phyloP scores from a whole-genome alignment of 2,329 filamentous ascomycete genomes.

The Verruconis gallopava region DNA sequence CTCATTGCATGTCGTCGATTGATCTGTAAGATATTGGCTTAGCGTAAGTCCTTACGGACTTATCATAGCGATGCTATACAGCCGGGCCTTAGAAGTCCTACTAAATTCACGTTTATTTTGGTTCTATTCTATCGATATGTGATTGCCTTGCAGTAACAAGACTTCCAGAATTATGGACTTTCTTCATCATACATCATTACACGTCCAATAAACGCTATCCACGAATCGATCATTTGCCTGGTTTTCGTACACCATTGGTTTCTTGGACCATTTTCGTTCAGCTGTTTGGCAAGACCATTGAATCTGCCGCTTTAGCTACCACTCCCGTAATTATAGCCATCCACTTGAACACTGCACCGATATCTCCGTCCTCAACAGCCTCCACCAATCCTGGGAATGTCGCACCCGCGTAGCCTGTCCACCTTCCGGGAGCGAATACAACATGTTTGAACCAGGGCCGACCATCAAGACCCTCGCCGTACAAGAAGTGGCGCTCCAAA shows the following conservation, averaged over 20 bases:
- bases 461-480: slow-evolving; percentile 61
- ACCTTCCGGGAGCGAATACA: slow-evolving; percentile 79
- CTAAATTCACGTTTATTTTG: too few relatives aligned
- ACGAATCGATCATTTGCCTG: too few relatives aligned
- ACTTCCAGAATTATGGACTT: too few relatives aligned
- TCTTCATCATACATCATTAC: too few relatives aligned
- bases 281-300: slow-evolving; percentile 13
- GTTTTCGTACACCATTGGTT: background rate
- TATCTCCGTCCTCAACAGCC: slow-evolving; percentile 40
- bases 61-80: too few relatives aligned
- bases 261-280: background rate
- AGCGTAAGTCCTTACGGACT: too few relatives aligned
- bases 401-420: slow-evolving; percentile 78
- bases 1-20: too few relatives aligned
- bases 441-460: slow-evolving; percentile 89
- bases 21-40: too few relatives aligned
- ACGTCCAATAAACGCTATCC: too few relatives aligned
- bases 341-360: slow-evolving; percentile 27
- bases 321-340: slow-evolving; percentile 26
- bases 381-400: slow-evolving; percentile 54
- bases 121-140: too few relatives aligned
- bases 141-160: too few relatives aligned
- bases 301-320: slow-evolving; percentile 23
- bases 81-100: too few relatives aligned
- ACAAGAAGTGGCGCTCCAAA: slow-evolving; percentile 70